Evolutionary conservation across 345 rosid genomes (phyloP).

Genomic region (Moricandia arvensis): DNA sequence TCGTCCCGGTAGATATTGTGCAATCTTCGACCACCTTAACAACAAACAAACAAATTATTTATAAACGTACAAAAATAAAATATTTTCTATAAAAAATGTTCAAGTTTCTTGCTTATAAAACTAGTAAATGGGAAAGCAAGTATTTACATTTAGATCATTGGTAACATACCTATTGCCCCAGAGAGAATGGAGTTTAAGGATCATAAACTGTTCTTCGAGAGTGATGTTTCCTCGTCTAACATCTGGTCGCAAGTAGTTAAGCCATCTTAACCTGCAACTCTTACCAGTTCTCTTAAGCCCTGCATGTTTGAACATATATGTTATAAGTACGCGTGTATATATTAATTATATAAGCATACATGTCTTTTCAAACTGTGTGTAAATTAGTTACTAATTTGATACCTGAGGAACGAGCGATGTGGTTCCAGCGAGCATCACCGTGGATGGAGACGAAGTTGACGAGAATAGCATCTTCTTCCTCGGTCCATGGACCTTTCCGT

Average conservation of each 20-base stretch:
- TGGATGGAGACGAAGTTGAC: conserved; percentile 54
- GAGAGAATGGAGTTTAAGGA: conserved; percentile 81
- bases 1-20: conserved; percentile 80
- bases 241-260: conserved; percentile 82
- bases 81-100: background rate
- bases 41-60: background rate
- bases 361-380: background rate
- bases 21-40: conserved; percentile 87
- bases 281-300: conserved; percentile 87
- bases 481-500: conserved; percentile 91
- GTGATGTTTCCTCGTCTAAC: conserved; percentile 81
- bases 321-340: background rate
- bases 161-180: conserved; percentile 78
- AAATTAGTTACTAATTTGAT: background rate
- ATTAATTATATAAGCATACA: background rate
- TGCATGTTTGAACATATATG: conserved; percentile 19
- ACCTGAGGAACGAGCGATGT: conserved; percentile 70
- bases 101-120: background rate
- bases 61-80: background rate
- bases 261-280: conserved; percentile 94
- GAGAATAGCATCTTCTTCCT: conserved; percentile 71
- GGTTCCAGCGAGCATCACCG: conserved; percentile 91
- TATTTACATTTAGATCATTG: background rate
- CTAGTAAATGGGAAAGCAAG: background rate
- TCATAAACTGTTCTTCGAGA: conserved; percentile 75